Evolutionary conservation across 192 early-diverging fungal genomes (phyloP), one percentile per base, ranked within the genome.

Genomic region (Coemansia sp.): DNA sequence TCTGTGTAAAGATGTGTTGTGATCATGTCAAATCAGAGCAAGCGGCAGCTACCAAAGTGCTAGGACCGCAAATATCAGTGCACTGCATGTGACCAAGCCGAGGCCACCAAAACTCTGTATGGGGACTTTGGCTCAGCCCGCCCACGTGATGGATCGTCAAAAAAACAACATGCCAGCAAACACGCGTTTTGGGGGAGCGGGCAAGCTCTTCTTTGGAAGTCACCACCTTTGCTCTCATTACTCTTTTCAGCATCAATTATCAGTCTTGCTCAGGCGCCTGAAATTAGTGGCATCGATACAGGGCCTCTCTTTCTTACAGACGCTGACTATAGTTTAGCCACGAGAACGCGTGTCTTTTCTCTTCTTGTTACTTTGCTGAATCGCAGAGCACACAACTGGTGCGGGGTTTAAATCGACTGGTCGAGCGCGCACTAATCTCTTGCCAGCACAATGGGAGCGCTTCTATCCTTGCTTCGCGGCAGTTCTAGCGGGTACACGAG

Each of bases 381-480:
- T 34, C 39, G 50, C 36, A 48, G 48, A 64, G 35, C n/a, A 34
- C 45, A 14, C 43, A 53, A 64, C 62, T 13, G 48, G 26, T 48
- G 66, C 59, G 59, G 65, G 60, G 65, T 60, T 67, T 57, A 59
- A 67, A 67, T 40, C 57, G 26, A 51, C 55, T 45, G 48, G 28
- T 24, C 24, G 46, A 51, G 62, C 16, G 18, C 26, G 40, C 24
- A 24, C 24, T 28, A 39, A 43, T 23, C 26, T 57, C 34, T 63
- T 13, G 33, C n/a, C 43, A 33, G 57, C 33, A 59, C 51, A 51
- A 79, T 79, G 77, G 77, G 77, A 9, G 45, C 72, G 42, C 69
- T 79, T 62, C 59, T 79, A 59, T 79, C 77, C 3, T 62, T 79
- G 57, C 69, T 79, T 57, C 77, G 77, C 31, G 72, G 77, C 51